Evolutionary conservation across 2,329 filamentous ascomycete species (phyloP).

Genomic region (Fusarium proliferatum): DNA sequence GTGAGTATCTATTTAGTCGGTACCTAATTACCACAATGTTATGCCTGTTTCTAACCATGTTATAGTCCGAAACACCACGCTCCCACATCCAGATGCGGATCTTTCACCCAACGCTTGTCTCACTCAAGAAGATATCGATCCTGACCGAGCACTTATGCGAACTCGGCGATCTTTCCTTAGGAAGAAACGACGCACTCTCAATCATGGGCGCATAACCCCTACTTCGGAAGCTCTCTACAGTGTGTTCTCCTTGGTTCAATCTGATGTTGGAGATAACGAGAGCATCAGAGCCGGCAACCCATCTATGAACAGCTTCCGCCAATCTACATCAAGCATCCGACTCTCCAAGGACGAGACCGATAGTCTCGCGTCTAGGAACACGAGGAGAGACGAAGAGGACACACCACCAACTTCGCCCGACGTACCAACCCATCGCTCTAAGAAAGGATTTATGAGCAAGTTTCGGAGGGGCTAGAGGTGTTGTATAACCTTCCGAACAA

Average conservation of each 20-base stretch:
- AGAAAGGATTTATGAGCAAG: constrained; percentile 43
- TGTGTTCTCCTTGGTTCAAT: constrained; percentile 48
- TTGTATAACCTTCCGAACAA: constrained; percentile 7
- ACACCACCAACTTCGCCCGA: constrained; percentile 53
- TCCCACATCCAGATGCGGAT: constrained; percentile 71
- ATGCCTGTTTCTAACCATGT: constrained; percentile 7
- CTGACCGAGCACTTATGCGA: constrained; percentile 55
- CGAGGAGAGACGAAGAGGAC: constrained; percentile 46
- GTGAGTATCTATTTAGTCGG: constrained; percentile 49
- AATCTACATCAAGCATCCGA: constrained; percentile 49
- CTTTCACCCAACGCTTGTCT: constrained; percentile 67
- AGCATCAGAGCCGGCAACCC: constrained; percentile 39
- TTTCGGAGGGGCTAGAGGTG: constrained; percentile 39
- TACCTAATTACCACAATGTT: background rate
- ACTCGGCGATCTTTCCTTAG: constrained; percentile 60
- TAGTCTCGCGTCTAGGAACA: constrained; percentile 49
- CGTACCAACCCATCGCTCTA: constrained; percentile 44
- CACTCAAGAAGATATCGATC: constrained; percentile 63
- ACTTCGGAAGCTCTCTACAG: constrained; percentile 49
- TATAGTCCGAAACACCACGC: constrained; percentile 67
- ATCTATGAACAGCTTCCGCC: constrained; percentile 46
- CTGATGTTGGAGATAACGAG: constrained; percentile 38
- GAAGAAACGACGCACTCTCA: constrained; percentile 58
- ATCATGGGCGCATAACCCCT: constrained; percentile 57
- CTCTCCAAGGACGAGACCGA: constrained; percentile 54